phyloP scores from a whole-genome alignment of 192 early-diverging fungal species.

The Backusella liffmaniae region DNA sequence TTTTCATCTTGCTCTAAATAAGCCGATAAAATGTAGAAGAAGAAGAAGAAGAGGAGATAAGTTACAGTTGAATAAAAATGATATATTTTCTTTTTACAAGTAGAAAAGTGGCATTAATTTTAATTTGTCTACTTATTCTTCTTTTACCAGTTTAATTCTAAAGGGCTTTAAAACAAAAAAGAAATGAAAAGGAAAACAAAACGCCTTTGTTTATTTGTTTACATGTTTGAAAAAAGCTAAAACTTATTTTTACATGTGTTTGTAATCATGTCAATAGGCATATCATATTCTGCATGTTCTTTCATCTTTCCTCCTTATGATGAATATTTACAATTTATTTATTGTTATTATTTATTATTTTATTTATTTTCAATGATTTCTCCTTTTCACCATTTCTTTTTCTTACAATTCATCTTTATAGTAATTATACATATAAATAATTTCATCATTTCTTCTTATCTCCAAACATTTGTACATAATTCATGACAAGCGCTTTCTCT shows the following conservation, averaged over 20 bases:
- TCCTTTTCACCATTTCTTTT: constrained; percentile 7
- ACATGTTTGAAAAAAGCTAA: constrained; percentile 6
- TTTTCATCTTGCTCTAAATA: not conserved
- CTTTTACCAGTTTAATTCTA: not conserved
- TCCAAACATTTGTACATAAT: not conserved
- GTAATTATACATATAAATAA: constrained; percentile 1
- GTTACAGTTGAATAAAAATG: not conserved
- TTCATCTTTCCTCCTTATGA: constrained; percentile 4
- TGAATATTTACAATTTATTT: not conserved
- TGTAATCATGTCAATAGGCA: not conserved
- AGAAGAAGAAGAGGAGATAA: no score
- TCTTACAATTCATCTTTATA: not conserved
- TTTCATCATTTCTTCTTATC: constrained; percentile 5
- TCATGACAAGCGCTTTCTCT: constrained; percentile 12
- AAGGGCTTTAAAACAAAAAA: not conserved
- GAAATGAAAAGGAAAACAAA: not conserved
- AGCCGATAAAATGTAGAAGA: no score
- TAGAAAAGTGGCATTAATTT: not conserved
- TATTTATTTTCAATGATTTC: not conserved
- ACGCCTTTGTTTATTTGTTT: constrained; percentile 3
- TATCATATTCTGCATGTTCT: constrained; percentile 8
- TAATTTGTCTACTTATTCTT: not conserved
- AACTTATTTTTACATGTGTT: constrained; percentile 9
- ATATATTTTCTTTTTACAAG: not conserved
- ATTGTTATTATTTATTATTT: constrained; percentile 1